phyloP scores from a whole-genome alignment of 2,329 filamentous ascomycete species.

The Epichloe uncinata region DNA sequence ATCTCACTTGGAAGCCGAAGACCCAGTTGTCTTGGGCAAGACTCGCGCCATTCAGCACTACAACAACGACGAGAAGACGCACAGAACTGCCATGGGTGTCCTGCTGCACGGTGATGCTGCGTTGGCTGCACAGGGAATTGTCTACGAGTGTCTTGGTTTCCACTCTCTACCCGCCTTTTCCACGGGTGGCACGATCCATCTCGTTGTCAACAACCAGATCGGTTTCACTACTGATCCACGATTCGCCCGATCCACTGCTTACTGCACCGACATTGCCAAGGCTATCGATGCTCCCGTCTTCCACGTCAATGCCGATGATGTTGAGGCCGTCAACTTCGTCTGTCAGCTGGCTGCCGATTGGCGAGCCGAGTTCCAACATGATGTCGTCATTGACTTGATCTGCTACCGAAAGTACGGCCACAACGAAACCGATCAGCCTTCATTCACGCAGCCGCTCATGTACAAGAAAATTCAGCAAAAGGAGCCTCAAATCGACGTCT shows the following conservation, averaged over 20 bases:
- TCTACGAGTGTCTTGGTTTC: slow-evolving; percentile 98
- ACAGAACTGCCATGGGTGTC: slow-evolving; percentile 86
- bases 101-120: slow-evolving; percentile 94
- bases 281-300: slow-evolving; percentile 96
- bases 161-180: slow-evolving; percentile 92
- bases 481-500: slow-evolving; percentile 75
- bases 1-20: slow-evolving; percentile 94
- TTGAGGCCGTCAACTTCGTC: slow-evolving; percentile 95
- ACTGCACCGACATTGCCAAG: slow-evolving; percentile 99
- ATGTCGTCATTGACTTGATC: slow-evolving; percentile 94
- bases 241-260: slow-evolving; percentile 92
- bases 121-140: slow-evolving; percentile 90
- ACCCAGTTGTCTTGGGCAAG: slow-evolving; percentile 95
- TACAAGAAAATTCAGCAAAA: slow-evolving; percentile 93
- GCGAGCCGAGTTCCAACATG: slow-evolving; percentile 96
- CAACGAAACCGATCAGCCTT: slow-evolving; percentile 98
- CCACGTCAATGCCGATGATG: slow-evolving; percentile 98
- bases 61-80: slow-evolving; percentile 89
- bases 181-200: slow-evolving; percentile 90
- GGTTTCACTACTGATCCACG: slow-evolving; percentile 98
- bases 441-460: slow-evolving; percentile 99
- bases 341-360: slow-evolving; percentile 95
- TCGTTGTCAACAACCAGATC: slow-evolving; percentile 99
- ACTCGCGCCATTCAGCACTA: slow-evolving; percentile 97
- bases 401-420: slow-evolving; percentile 99